These are phyloP conservation scores for Podaxis rugospora DNA, from an alignment of 768 basidiomycete species.

Conservation along the genomic window DNA sequence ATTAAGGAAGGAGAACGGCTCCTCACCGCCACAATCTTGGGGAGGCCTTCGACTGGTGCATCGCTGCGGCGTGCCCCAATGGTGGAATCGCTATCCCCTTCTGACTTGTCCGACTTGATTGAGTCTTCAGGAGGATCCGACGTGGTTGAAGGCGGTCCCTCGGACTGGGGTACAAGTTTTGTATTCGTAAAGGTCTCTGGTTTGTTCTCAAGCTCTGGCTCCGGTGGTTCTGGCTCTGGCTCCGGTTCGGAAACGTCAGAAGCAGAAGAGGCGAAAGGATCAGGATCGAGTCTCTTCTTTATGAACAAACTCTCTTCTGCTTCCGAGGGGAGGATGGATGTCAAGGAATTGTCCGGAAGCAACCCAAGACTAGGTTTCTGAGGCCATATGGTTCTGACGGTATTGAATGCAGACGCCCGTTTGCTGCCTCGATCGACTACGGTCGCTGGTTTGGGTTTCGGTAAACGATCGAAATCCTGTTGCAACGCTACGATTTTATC, in stretches of 20 bases:
- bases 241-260: slow-evolving; percentile 72
- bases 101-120: slow-evolving; percentile 37
- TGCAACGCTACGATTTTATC: slow-evolving; percentile 98
- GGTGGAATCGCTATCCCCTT: slow-evolving; percentile 80
- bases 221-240: slow-evolving; percentile 16
- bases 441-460: slow-evolving; percentile 59
- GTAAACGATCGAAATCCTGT: slow-evolving; percentile 82
- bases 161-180: background rate
- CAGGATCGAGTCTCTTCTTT: slow-evolving; percentile 44
- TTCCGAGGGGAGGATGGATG: slow-evolving; percentile 62
- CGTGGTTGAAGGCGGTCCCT: background rate
- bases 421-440: slow-evolving; percentile 45
- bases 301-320: slow-evolving; percentile 57
- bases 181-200: background rate
- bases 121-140: slow-evolving; percentile 6
- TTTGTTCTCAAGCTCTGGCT: background rate
- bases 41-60: slow-evolving; percentile 13
- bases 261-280: slow-evolving; percentile 62
- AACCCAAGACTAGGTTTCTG: slow-evolving; percentile 48
- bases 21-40: slow-evolving; percentile 4
- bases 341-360: slow-evolving; percentile 54
- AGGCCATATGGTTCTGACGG: slow-evolving; percentile 72
- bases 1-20: background rate
- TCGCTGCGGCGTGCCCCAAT: slow-evolving; percentile 56
- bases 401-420: slow-evolving; percentile 59